A percentile compares a stretch with the other conserved stretches of the same genome.
phyloP scores from a whole-genome alignment of 768 basidiomycete genomes.

The Lanmaoa pseudosensibilis region DNA sequence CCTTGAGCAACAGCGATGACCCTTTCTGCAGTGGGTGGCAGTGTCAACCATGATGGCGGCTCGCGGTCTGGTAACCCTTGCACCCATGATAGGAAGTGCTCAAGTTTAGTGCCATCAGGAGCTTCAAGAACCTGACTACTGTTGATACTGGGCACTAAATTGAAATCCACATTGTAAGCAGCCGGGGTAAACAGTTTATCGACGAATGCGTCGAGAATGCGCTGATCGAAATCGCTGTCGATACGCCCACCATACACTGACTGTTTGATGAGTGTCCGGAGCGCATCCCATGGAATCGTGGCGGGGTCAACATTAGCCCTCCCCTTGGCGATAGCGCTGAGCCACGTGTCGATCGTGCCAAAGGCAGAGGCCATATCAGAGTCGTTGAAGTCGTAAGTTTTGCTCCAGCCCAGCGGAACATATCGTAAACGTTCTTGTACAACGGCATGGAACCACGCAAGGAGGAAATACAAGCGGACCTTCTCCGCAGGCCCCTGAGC shows the following conservation, averaged over 20 bases:
- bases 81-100: conserved; percentile 91
- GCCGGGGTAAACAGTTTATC: conserved; percentile 82
- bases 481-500: conserved; percentile 91
- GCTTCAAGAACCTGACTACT: conserved; percentile 59
- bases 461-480: conserved; percentile 87
- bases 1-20: conserved; percentile 92
- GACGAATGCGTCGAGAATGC: conserved; percentile 90
- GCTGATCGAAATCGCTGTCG: conserved; percentile 94
- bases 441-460: conserved; percentile 99
- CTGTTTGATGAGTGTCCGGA: conserved; percentile 92
- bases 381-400: conserved; percentile 98
- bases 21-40: conserved; percentile 89
- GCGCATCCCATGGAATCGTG: conserved; percentile 90
- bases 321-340: conserved; percentile 77
- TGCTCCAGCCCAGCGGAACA: conserved; percentile 95
- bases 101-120: conserved; percentile 91
- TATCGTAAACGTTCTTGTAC: conserved; percentile 97
- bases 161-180: conserved; percentile 93
- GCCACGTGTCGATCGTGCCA: conserved; percentile 89
- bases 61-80: conserved; percentile 87
- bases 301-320: conserved; percentile 90
- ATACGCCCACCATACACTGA: conserved; percentile 94
- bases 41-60: conserved; percentile 91
- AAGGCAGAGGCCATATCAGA: conserved; percentile 95
- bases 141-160: conserved; percentile 68